Evolutionary conservation across 768 basidiomycete species (phyloP).

Genomic region (Kwoniella botswanensis): DNA sequence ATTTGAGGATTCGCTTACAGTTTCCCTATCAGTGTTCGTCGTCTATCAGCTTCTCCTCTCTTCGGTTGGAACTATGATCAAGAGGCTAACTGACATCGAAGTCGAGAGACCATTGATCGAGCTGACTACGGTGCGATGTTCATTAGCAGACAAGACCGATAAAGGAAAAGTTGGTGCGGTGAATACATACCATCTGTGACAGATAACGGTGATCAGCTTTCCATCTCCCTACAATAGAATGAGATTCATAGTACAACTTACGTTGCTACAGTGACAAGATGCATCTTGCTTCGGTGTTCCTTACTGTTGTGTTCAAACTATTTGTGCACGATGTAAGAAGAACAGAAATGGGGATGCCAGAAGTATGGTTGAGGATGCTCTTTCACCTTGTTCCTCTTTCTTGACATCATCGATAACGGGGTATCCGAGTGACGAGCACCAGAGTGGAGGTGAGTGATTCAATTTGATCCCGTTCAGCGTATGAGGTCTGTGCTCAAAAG

Average conservation of each 20-base stretch:
- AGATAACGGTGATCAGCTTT: slow-evolving; percentile 17
- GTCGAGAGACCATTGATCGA: slow-evolving; percentile 97
- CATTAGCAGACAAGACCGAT: background rate
- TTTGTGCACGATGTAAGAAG: no score
- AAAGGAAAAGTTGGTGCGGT: background rate
- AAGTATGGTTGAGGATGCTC: background rate
- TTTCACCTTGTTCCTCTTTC: background rate
- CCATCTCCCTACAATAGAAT: background rate
- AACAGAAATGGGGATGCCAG: background rate
- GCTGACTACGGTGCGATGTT: slow-evolving; percentile 64
- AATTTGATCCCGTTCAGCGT: slow-evolving; percentile 13
- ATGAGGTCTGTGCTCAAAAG: no score
- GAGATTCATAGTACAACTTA: slow-evolving; percentile 58
- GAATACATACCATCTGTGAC: slow-evolving; percentile 46
- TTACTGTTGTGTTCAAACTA: no score
- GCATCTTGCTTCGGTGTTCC: slow-evolving; percentile 51
- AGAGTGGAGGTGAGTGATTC: background rate
- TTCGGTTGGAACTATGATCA: background rate
- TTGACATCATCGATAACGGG: slow-evolving; percentile 8
- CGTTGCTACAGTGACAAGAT: slow-evolving; percentile 88
- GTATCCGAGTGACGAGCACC: background rate
- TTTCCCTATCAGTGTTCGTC: slow-evolving; percentile 70
- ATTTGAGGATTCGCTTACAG: slow-evolving; percentile 83
- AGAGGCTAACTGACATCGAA: slow-evolving; percentile 69
- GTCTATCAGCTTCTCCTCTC: background rate